Evolutionary conservation across 176 grass and related monocot genomes (phyloP), one percentile per base, ranked within the genome.

Genomic region (Aegilops longissima): DNA sequence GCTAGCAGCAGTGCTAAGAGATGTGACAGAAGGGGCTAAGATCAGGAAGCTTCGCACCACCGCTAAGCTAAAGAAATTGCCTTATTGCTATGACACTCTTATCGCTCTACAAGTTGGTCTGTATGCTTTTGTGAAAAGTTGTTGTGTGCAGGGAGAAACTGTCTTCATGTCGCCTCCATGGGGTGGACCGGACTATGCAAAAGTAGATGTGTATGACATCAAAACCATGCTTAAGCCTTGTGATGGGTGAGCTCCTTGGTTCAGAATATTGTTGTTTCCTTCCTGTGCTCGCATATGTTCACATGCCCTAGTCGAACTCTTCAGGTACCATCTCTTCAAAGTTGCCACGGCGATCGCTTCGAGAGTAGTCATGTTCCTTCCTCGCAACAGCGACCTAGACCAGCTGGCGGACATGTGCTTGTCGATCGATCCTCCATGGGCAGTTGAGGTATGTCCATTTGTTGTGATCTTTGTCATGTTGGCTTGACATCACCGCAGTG

Each of bases 91-190:
- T 61, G 47, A 21, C 62, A 62, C 76, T 61, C 8, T 73, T 58
- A 20, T n/a, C 45, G 58, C 23, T 65, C 40, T 33, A 72, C 18
- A 56, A 79, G n/a, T 84, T 80, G 61, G 27, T 80, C 70, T 86
- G 12, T 86, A 54, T 85, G 17, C 29, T 24, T 70, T 7, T 10
- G 12, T 84, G 71, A 56, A 25, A 69, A 59, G 35, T 78, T 44
- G 51, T 72, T 59, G 24, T 36, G 68, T 93, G 49, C 68, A 98
- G 93, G 96, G 93, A 85, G 90, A 87, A 82, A 93, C 88, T 39
- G 90, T 84, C 84, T 98, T 98, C 65, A 87, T 96, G 92, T 98
- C 96, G 13, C 96, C 96, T 80, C 96, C 96, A 87, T 98, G 96
- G 96, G 96, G 93, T 23, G 96, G 96, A 78, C 96, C 96, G 30